Percentiles rank a stretch among this genome's conserved stretches.
These are phyloP conservation scores for Beauveria sp. DNA, from an alignment of 2,329 filamentous ascomycete species.

Conservation along the genomic window DNA sequence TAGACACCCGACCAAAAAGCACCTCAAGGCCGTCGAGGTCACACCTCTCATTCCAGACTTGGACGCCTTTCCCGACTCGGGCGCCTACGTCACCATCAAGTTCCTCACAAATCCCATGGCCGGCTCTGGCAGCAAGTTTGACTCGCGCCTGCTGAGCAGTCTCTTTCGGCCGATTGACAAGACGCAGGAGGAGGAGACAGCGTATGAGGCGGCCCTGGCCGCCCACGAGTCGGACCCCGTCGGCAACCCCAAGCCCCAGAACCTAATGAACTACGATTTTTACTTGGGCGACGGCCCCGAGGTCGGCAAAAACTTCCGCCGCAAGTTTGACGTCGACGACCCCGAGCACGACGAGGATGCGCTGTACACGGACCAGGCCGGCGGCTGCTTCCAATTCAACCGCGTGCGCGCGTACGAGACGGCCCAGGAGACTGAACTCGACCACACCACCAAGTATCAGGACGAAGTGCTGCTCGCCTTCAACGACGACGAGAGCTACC, in stretches of 20 bases:
- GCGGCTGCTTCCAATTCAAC: slow-evolving; percentile 52
- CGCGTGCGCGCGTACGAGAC: slow-evolving; percentile 60
- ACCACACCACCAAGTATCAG: slow-evolving; percentile 53
- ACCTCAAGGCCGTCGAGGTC: slow-evolving; percentile 51
- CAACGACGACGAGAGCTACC: slow-evolving; percentile 44
- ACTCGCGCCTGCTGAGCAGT: slow-evolving; percentile 53
- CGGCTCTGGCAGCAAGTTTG: slow-evolving; percentile 41
- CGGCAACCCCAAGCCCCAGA: slow-evolving; percentile 47
- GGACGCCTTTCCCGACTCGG: slow-evolving; percentile 61
- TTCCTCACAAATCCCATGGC: slow-evolving; percentile 58
- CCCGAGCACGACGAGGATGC: slow-evolving; percentile 44
- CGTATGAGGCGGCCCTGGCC: slow-evolving; percentile 42
- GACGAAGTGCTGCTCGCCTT: slow-evolving; percentile 56
- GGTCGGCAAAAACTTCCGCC: slow-evolving; percentile 48
- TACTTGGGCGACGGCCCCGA: slow-evolving; percentile 47
- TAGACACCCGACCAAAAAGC: slow-evolving; percentile 51
- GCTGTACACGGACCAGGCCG: slow-evolving; percentile 46
- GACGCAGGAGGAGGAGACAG: slow-evolving; percentile 45
- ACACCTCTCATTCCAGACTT: slow-evolving; percentile 58
- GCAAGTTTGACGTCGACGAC: slow-evolving; percentile 52
- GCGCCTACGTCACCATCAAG: slow-evolving; percentile 63
- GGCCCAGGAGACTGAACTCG: slow-evolving; percentile 47
- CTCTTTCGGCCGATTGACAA: slow-evolving; percentile 54
- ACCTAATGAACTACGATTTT: slow-evolving; percentile 59
- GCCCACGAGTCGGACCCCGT: slow-evolving; percentile 49